Evolutionary conservation across 108 stramenopile species (phyloP).

Genomic region (Cafeteria roenbergensis): DNA sequence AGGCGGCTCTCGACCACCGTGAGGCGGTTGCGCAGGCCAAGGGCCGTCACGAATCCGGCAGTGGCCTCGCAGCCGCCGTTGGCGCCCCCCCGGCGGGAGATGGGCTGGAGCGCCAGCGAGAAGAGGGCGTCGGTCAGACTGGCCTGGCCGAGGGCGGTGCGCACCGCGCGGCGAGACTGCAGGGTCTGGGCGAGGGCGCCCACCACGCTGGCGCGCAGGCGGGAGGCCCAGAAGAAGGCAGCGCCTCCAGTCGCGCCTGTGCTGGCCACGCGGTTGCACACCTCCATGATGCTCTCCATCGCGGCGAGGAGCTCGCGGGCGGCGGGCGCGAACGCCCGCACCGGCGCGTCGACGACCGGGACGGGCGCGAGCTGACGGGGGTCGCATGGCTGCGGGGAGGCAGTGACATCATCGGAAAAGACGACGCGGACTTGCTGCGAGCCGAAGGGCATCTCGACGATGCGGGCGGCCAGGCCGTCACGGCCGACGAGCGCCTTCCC

Average conservation of each 20-base stretch:
- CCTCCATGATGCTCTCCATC: not conserved
- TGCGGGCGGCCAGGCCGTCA: not conserved
- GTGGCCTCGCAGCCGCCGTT: no score
- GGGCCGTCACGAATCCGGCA: not conserved
- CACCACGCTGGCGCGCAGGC: not conserved
- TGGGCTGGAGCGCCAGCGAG: not conserved
- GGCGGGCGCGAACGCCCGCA: not conserved
- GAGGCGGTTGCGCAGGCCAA: not conserved
- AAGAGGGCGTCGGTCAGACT: not conserved
- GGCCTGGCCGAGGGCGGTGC: not conserved
- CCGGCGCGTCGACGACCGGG: not conserved
- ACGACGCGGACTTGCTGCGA: not conserved
- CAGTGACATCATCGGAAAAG: not conserved
- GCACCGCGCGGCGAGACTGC: not conserved
- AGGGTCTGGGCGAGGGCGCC: not conserved
- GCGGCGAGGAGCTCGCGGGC: not conserved
- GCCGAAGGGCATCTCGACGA: not conserved
- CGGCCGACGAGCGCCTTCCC: not conserved
- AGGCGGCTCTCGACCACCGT: not conserved
- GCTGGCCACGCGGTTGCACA: not conserved
- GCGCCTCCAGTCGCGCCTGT: no score
- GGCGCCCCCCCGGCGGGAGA: not conserved
- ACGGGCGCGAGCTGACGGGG: not conserved
- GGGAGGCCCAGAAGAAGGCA: no score
- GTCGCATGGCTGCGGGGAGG: not conserved